Percentiles rank a stretch among this genome's conserved stretches.
Evolutionary conservation across 495 filamentous ascomycete species (phyloP).

Genomic region (Neurospora sp.): DNA sequence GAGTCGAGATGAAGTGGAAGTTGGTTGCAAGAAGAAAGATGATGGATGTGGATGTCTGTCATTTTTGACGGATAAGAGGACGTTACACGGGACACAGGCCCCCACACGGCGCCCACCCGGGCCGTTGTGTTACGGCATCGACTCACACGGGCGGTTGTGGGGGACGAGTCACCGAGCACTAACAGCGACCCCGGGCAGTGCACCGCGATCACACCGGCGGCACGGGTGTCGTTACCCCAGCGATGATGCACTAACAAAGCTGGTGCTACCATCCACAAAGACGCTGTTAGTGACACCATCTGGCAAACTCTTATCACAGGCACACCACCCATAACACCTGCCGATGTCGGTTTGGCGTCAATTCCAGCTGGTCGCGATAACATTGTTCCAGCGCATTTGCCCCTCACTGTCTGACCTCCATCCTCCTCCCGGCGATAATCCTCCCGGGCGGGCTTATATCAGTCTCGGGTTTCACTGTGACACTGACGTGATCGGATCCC

Average conservation of each 20-base stretch:
- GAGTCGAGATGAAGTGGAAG: neutral
- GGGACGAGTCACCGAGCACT: neutral
- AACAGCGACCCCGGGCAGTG: neutral
- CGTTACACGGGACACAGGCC: neutral
- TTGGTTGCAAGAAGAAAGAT: neutral
- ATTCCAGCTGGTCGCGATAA: neutral
- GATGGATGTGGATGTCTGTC: neutral
- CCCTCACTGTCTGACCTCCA: neutral
- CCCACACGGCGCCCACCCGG: neutral
- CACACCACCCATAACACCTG: neutral
- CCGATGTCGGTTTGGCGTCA: neutral
- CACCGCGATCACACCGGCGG: neutral
- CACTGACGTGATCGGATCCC: neutral
- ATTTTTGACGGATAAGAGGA: neutral
- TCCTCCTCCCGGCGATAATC: neutral
- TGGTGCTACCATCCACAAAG: rapidly evolving
- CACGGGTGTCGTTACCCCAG: neutral
- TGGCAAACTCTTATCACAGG: neutral
- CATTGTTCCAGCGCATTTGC: neutral
- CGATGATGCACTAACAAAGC: neutral
- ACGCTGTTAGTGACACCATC: neutral
- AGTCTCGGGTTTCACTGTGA: neutral
- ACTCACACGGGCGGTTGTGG: neutral
- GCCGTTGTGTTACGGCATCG: neutral
- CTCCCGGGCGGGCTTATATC: neutral